phyloP scores from a whole-genome alignment of 2,329 filamentous ascomycete genomes.

The Aspergillus brunneoviolaceus region DNA sequence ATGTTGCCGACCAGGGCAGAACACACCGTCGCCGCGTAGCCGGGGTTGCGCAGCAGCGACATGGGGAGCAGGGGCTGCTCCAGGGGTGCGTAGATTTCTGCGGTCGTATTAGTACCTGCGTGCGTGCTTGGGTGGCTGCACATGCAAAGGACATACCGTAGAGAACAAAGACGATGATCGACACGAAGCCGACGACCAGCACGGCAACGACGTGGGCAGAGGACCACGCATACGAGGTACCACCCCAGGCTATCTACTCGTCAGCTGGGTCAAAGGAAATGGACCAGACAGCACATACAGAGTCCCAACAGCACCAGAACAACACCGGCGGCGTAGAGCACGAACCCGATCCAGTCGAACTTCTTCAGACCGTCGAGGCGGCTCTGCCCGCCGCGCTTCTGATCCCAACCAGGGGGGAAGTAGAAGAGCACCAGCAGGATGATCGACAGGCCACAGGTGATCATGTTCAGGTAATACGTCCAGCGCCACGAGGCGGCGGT shows the following conservation, averaged over 20 bases:
- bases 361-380: conserved; percentile 41
- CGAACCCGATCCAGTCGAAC: conserved; percentile 50
- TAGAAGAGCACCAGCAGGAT: conserved; percentile 8
- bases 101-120: background rate
- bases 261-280: background rate
- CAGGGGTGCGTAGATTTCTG: conserved; percentile 4
- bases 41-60: conserved; percentile 3
- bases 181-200: conserved; percentile 5
- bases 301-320: conserved; percentile 48
- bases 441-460: conserved; percentile 38
- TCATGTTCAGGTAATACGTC: conserved; percentile 52
- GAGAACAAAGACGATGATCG: background rate
- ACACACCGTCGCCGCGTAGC: conserved; percentile 1
- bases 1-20: conserved; percentile 6
- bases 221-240: conserved; percentile 5
- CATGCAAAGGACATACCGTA: background rate
- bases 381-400: conserved; percentile 38
- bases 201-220: conserved; percentile 6
- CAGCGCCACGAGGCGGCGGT: conserved; percentile 50
- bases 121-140: background rate
- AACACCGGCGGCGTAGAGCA: conserved; percentile 44
- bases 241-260: conserved; percentile 3
- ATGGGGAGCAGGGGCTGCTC: conserved; percentile 3
- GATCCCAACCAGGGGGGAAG: conserved; percentile 38
- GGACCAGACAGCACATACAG: conserved; percentile 18